phyloP scores from a whole-genome alignment of 805 yeast species.

The Candida ovalis region DNA sequence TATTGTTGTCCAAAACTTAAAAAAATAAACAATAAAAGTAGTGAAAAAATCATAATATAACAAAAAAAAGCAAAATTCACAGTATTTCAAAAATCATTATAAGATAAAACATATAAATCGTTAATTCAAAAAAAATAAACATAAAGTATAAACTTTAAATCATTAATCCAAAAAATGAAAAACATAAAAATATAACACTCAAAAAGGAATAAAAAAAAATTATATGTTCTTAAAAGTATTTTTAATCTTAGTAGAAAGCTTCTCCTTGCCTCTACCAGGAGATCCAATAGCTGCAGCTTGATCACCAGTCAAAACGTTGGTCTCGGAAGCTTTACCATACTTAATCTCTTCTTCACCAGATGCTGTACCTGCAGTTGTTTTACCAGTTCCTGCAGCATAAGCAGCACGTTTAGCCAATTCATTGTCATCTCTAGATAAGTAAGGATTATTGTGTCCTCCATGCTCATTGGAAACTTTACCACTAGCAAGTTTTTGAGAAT shows the following conservation, averaged over 20 bases:
- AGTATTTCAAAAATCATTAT: no score
- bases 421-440: conserved; percentile 15
- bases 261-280: conserved; percentile 14
- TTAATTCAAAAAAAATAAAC: no score
- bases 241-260: conserved; percentile 15
- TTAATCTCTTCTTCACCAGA: conserved; percentile 5
- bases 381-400: conserved; percentile 5
- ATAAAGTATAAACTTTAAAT: no score
- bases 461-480: background rate
- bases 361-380: conserved; percentile 2
- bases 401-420: conserved; percentile 19
- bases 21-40: no score
- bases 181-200: background rate
- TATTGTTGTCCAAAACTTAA: no score
- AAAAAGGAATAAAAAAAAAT: background rate
- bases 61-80: no score
- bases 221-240: conserved; percentile 10
- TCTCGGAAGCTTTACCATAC: conserved; percentile 2
- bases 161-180: background rate
- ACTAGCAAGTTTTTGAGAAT: conserved; percentile 2
- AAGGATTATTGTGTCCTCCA: conserved; percentile 11
- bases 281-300: conserved; percentile 4
- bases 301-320: conserved; percentile 8
- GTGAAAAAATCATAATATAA: no score
- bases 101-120: no score